These are phyloP conservation scores for Diaporthe capsici DNA, from an alignment of 2,329 filamentous ascomycete genomes.

Conservation along the genomic window DNA sequence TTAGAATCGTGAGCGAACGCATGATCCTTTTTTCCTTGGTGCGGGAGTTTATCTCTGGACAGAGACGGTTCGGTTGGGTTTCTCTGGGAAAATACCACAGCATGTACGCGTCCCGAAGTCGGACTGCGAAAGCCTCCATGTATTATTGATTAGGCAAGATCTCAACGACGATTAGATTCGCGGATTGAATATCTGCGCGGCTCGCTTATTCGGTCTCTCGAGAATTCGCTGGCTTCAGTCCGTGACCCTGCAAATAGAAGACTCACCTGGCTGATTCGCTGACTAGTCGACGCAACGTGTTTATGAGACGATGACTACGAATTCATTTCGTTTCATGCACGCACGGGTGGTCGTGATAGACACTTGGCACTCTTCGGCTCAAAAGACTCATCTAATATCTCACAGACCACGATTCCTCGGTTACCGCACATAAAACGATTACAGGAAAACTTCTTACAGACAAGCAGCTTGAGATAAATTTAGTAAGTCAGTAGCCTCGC, in stretches of 20 bases:
- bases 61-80: slow-evolving; percentile 8
- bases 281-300: no score
- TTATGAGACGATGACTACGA: no score
- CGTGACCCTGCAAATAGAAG: not conserved
- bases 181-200: not conserved
- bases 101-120: slow-evolving; percentile 33
- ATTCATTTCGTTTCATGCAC: not conserved
- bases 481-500: no score
- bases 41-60: slow-evolving; percentile 17
- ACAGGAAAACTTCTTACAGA: no score
- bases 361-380: not conserved
- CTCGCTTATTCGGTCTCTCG: not conserved
- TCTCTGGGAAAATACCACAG: slow-evolving; percentile 4
- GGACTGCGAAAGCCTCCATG: slow-evolving; percentile 34
- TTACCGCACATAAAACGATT: no score
- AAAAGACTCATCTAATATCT: not conserved
- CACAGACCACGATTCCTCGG: not conserved
- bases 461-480: no score
- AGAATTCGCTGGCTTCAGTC: not conserved
- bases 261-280: not conserved
- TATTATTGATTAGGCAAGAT: slow-evolving; percentile 19
- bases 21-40: slow-evolving; percentile 5
- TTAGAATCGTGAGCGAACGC: slow-evolving; percentile 17
- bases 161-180: slow-evolving; percentile 15
- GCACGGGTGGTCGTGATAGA: not conserved